Percentiles rank a stretch among this genome's conserved stretches.
Conservation (phyloP, 2,329 filamentous ascomycete genomes). For the Zasmidium cellare region DNA sequence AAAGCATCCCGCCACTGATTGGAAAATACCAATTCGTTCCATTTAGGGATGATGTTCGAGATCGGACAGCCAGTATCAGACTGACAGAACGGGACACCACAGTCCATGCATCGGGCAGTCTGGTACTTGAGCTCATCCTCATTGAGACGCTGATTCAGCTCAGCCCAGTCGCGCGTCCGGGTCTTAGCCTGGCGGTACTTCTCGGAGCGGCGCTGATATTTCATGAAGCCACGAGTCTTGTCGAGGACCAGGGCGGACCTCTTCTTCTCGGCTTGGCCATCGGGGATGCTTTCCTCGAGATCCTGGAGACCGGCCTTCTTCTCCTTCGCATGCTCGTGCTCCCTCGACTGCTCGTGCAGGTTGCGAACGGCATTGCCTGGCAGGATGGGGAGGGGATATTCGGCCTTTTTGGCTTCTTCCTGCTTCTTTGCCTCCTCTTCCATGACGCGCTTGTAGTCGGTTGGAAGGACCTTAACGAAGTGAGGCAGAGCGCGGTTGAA, state of each 20-base stretch:
- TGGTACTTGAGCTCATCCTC: slow-evolving; percentile 98
- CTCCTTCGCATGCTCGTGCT: slow-evolving; percentile 58
- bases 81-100: slow-evolving; percentile 96
- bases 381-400: slow-evolving; percentile 77
- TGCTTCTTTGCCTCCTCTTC: slow-evolving; percentile 82
- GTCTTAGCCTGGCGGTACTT: slow-evolving; percentile 87
- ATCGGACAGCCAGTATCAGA: slow-evolving; percentile 95
- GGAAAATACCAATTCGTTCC: slow-evolving; percentile 76
- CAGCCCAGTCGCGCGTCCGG: slow-evolving; percentile 88
- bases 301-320: slow-evolving; percentile 70
- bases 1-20: slow-evolving; percentile 88
- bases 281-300: slow-evolving; percentile 87
- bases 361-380: slow-evolving; percentile 63
- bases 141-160: slow-evolving; percentile 81
- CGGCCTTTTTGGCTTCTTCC: slow-evolving; percentile 78
- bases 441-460: slow-evolving; percentile 93
- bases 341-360: slow-evolving; percentile 55
- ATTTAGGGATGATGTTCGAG: slow-evolving; percentile 96
- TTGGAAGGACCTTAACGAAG: slow-evolving; percentile 90
- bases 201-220: slow-evolving; percentile 87
- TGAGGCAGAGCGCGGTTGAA: slow-evolving; percentile 87
- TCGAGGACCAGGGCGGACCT: slow-evolving; percentile 90
- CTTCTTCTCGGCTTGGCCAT: slow-evolving; percentile 83
- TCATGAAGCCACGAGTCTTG: slow-evolving; percentile 97
- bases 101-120: slow-evolving; percentile 97